Percentiles rank a stretch among this genome's conserved stretches.
phyloP scores from a whole-genome alignment of 1,139 yeast species.

The Protomyces inundatus region DNA sequence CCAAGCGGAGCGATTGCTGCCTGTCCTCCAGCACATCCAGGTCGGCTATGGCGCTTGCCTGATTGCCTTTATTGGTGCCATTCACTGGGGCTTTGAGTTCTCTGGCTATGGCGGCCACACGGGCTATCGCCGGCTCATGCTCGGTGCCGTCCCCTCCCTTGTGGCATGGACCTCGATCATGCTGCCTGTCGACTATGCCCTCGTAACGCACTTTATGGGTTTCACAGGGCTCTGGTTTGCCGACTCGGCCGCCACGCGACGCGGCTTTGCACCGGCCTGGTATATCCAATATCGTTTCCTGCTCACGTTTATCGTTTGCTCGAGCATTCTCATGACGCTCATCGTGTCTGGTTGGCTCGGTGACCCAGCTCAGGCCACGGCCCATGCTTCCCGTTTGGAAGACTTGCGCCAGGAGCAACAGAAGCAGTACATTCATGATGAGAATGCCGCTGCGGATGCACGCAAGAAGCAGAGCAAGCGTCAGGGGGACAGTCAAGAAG shows the following conservation, averaged over 20 bases:
- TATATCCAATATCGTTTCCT: slow-evolving; percentile 24
- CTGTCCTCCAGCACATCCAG: slow-evolving; percentile 23
- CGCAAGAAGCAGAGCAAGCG: slow-evolving; percentile 16
- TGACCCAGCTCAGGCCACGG: slow-evolving; percentile 21
- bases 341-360: slow-evolving; percentile 27
- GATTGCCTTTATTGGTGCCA: slow-evolving; percentile 22
- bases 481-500: slow-evolving; percentile 23
- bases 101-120: slow-evolving; percentile 21
- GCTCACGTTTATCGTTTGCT: slow-evolving; percentile 24
- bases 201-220: slow-evolving; percentile 24
- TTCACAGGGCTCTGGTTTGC: slow-evolving; percentile 25
- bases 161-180: slow-evolving; percentile 27
- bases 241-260: slow-evolving; percentile 21
- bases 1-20: slow-evolving; percentile 13
- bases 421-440: slow-evolving; percentile 15
- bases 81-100: slow-evolving; percentile 27
- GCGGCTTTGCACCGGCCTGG: slow-evolving; percentile 27
- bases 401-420: slow-evolving; percentile 10
- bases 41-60: slow-evolving; percentile 28
- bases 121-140: slow-evolving; percentile 9
- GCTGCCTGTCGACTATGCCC: slow-evolving; percentile 20
- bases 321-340: slow-evolving; percentile 23
- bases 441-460: slow-evolving; percentile 12
- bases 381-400: slow-evolving; percentile 13
- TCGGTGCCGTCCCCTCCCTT: slow-evolving; percentile 22